A percentile compares a stretch with the other conserved stretches of the same genome.
phyloP scores from a whole-genome alignment of 2,329 filamentous ascomycete genomes.

The Ceratocystis harringtonii region DNA sequence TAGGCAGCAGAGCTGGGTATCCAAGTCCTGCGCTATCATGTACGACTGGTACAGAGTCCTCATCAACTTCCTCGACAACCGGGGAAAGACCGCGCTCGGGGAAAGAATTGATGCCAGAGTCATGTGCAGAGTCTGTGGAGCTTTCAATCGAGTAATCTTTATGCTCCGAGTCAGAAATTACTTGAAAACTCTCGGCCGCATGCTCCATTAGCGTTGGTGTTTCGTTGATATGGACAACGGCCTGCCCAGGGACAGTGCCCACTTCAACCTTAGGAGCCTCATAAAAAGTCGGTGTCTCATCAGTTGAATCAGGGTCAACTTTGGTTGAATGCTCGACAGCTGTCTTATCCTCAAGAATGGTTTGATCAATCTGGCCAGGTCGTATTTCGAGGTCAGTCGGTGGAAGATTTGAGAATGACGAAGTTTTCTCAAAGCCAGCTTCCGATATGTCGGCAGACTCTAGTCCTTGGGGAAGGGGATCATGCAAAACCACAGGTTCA shows the following conservation, averaged over 20 bases:
- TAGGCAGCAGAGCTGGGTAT: too few species aligned
- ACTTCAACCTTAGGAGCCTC: background rate
- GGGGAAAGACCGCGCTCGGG: background rate
- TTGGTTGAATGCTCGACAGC: background rate
- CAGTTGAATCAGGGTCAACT: background rate
- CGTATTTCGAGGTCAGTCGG: background rate
- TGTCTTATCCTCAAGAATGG: background rate
- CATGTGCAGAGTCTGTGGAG: background rate
- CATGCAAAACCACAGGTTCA: background rate
- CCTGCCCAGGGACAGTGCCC: background rate
- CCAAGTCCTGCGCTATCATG: background rate
- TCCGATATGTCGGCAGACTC: background rate
- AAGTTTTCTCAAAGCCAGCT: background rate
- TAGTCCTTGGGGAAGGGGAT: background rate
- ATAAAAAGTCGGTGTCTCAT: background rate
- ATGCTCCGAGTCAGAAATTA: background rate
- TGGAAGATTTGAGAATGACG: background rate
- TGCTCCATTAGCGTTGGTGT: background rate
- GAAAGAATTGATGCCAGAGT: background rate
- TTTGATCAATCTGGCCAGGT: background rate
- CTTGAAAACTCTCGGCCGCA: background rate
- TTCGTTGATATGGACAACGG: background rate
- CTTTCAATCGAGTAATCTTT: background rate
- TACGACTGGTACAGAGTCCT: background rate
- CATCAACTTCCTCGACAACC: constrained; percentile 2